Base-by-base conservation (phyloP, 1,284 basidiomycete species). In the Phenoliferia sp. region DNA sequence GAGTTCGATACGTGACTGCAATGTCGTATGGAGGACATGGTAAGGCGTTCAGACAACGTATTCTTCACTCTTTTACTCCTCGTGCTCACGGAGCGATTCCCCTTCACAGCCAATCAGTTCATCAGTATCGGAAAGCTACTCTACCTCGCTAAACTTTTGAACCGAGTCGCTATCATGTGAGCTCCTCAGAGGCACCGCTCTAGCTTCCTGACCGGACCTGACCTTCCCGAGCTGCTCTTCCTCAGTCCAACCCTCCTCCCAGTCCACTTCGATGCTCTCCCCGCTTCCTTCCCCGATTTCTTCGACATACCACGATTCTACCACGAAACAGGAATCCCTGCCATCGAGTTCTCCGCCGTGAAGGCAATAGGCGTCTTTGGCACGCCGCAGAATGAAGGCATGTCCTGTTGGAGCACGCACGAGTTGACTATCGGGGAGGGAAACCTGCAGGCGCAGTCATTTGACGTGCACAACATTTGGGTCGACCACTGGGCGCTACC, bases 141-240 rank as follows among this genome's bases (percentile, higher is more conserved):
- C 31, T 73, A 67, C 61, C 63, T 69, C 12, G 67, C 65, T 29
- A 71, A 69, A 34, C 19, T 69, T n/a, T 69, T 67, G 3, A 69
- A 68, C 52, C 69, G 72, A 1, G 72, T 73, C 33, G 67, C 62
- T 4, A 69, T 73, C 61, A 65, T 73, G 71, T 72, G 39, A 62
- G 69, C 26, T 2, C 10, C 1, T 12, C 0, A n/a, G 19, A 22
- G 44, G 15, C n/a, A n/a, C n/a, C n/a, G n/a, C n/a, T 2, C n/a
- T n/a, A 33, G 26, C 7, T 12, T 34, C 33, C 17, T 26, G 33
- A 12, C 26, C 19, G 35, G 22, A 44, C 12, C 2, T 28, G 36
- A 62, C 17, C 54, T 31, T 19, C 32, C 17, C n/a, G 12, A 55
- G 28, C 48, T 32, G 26, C 3, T 16, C 36, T 35, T 3, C 32